A percentile compares a stretch with the other conserved stretches of the same genome.
These are phyloP conservation scores for Aspergillus sp. DNA, from an alignment of 2,329 filamentous ascomycete species.

Conservation along the genomic window DNA sequence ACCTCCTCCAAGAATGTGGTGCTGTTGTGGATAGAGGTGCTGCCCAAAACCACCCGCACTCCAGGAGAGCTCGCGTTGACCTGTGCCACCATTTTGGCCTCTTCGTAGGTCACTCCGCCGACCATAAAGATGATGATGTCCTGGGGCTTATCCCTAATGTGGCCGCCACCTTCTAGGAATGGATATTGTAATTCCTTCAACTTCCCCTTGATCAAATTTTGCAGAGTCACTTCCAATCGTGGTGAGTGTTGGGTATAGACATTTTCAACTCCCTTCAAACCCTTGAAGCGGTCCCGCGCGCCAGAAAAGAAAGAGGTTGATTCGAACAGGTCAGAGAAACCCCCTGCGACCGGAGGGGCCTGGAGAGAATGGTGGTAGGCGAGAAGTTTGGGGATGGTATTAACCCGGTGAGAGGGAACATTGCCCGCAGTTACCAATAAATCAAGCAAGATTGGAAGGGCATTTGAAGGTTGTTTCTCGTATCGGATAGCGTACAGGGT, in stretches of 20 bases:
- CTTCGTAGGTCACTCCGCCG: conserved; percentile 91
- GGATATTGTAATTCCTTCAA: conserved; percentile 85
- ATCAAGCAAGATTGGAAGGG: conserved; percentile 79
- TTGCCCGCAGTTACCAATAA: conserved; percentile 79
- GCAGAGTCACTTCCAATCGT: conserved; percentile 76
- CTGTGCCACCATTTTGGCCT: conserved; percentile 92
- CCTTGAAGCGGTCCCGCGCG: conserved; percentile 82
- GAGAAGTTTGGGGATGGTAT: conserved; percentile 75
- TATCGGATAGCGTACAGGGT: conserved; percentile 95
- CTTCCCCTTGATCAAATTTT: conserved; percentile 88
- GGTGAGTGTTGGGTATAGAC: conserved; percentile 98
- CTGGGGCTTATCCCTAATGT: conserved; percentile 90
- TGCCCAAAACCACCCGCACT: conserved; percentile 81
- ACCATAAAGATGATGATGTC: conserved; percentile 94
- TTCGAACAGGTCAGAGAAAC: conserved; percentile 89
- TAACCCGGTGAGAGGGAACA: conserved; percentile 69
- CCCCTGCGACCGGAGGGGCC: conserved; percentile 66
- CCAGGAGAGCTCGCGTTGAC: conserved; percentile 89
- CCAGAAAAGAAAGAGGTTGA: conserved; percentile 86
- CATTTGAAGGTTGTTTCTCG: conserved; percentile 77
- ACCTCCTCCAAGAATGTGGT: conserved; percentile 85
- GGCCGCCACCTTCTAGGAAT: conserved; percentile 82
- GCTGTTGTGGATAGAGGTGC: conserved; percentile 84
- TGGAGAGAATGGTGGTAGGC: conserved; percentile 84
- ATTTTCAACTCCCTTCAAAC: conserved; percentile 95